A percentile compares a stretch with the other conserved stretches of the same genome.
These are phyloP conservation scores for Cerioporus squamosus DNA, from an alignment of 1,284 basidiomycete species.

Conservation along the genomic window DNA sequence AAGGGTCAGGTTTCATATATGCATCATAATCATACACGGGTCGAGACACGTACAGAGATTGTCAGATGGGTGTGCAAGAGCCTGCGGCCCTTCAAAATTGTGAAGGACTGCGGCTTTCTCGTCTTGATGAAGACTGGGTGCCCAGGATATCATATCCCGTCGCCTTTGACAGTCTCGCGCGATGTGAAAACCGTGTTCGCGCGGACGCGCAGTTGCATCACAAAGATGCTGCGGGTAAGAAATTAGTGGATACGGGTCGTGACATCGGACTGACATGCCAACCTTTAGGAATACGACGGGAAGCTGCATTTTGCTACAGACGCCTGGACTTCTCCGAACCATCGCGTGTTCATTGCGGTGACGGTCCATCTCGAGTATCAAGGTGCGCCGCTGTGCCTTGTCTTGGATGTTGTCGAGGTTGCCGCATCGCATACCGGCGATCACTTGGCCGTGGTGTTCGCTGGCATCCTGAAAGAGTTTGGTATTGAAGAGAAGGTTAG, in stretches of 20 bases:
- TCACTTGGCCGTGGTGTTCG: constrained; percentile 33
- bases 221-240: not conserved
- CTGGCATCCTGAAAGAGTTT: constrained; percentile 33
- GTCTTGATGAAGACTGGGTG: constrained; percentile 30
- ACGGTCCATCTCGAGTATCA: constrained; percentile 6
- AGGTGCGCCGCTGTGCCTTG: constrained; percentile 20
- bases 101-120: constrained; percentile 21
- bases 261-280: too few relatives aligned
- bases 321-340: constrained; percentile 13
- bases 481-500: constrained; percentile 38
- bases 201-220: not conserved
- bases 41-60: constrained; percentile 2
- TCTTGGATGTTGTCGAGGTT: constrained; percentile 33
- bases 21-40: too few relatives aligned
- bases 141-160: constrained; percentile 25
- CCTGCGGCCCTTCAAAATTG: constrained; percentile 23
- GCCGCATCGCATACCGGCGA: constrained; percentile 29
- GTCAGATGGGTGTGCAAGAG: constrained; percentile 24
- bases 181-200: constrained; percentile 16
- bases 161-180: constrained; percentile 19
- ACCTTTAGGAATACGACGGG: constrained; percentile 2
- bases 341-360: constrained; percentile 6
- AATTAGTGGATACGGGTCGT: too few relatives aligned
- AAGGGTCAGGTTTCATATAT: too few relatives aligned
- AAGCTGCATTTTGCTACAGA: constrained; percentile 5